Conservation (phyloP, 176 grass and related monocot genomes). For the Hyparrhenia diplandra region DNA sequence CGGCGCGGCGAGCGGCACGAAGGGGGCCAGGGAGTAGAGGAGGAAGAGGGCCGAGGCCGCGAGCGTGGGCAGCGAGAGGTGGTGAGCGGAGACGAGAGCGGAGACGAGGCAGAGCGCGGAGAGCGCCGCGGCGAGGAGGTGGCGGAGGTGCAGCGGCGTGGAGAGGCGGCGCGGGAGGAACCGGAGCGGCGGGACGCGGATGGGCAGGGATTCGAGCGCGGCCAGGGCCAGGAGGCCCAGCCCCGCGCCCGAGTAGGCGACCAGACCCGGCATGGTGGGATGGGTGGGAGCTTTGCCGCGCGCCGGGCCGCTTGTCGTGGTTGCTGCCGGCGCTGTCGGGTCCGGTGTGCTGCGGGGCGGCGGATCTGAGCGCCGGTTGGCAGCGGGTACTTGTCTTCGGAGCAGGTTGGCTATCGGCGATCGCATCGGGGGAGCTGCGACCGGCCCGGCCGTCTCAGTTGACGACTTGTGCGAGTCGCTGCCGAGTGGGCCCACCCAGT, state of each 20-base stretch:
- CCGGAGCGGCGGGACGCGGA: conserved; percentile 28
- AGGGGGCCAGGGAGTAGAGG: conserved; percentile 63
- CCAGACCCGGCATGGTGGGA: conserved; percentile 65
- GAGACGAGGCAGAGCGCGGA: conserved; percentile 54
- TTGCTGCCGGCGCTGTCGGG: not conserved
- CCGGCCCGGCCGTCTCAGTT: not conserved
- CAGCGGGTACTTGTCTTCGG: not conserved
- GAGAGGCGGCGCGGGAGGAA: conserved; percentile 16
- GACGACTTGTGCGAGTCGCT: not conserved
- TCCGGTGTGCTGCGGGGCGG: not conserved
- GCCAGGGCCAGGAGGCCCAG: conserved; percentile 64
- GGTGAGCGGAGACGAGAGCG: conserved; percentile 40
- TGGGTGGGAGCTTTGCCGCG: not conserved
- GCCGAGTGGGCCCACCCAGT: not conserved
- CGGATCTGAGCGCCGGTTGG: conserved; percentile 25
- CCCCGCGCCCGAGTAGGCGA: conserved; percentile 64
- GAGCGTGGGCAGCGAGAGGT: conserved; percentile 66
- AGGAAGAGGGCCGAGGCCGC: conserved; percentile 70
- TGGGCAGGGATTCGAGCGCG: conserved; percentile 50
- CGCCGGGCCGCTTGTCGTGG: not conserved
- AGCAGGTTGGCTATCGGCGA: not conserved
- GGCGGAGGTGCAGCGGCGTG: conserved; percentile 42
- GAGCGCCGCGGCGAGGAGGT: conserved; percentile 27
- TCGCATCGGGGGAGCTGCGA: conserved; percentile 18
- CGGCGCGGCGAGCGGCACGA: conserved; percentile 42